Evolutionary conservation across 2,329 filamentous ascomycete genomes (phyloP).

Genomic region (Fusarium decemcellulare): DNA sequence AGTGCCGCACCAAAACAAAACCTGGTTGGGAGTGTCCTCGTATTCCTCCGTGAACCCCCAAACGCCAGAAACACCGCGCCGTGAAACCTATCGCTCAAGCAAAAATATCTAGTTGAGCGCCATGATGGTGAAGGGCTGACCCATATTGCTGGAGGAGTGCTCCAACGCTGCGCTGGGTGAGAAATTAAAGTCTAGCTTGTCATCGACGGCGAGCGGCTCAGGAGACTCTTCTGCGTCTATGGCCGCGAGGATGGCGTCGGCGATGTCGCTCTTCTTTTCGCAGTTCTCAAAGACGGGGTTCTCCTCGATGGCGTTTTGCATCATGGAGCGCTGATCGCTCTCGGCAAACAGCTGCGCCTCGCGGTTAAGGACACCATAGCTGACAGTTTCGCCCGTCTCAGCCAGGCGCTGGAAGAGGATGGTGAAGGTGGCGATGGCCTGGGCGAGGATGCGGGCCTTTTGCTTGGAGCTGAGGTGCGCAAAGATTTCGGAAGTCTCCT

Average conservation of each 20-base stretch:
- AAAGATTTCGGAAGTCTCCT: conserved; percentile 47
- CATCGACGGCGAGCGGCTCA: conserved; percentile 40
- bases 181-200: conserved; percentile 43
- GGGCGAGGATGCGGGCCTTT: conserved; percentile 44
- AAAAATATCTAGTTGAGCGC: conserved; percentile 44
- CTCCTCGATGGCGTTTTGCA: conserved; percentile 44
- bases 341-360: conserved; percentile 46
- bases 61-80: conserved; percentile 41
- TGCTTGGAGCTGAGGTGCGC: conserved; percentile 41
- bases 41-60: conserved; percentile 11
- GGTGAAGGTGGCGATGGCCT: conserved; percentile 44
- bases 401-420: conserved; percentile 45
- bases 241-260: conserved; percentile 43
- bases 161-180: conserved; percentile 40
- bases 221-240: conserved; percentile 46
- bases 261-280: conserved; percentile 33
- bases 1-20: conserved; percentile 35
- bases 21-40: conserved; percentile 16
- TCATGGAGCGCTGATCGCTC: conserved; percentile 46
- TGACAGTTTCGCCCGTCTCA: conserved; percentile 41
- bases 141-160: conserved; percentile 43
- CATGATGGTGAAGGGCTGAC: conserved; percentile 47
- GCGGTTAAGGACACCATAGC: conserved; percentile 44
- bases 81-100: conserved; percentile 27
- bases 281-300: conserved; percentile 44